Base-by-base conservation (phyloP, 2,329 filamentous ascomycete genomes). In the Orbilia quercus region DNA sequence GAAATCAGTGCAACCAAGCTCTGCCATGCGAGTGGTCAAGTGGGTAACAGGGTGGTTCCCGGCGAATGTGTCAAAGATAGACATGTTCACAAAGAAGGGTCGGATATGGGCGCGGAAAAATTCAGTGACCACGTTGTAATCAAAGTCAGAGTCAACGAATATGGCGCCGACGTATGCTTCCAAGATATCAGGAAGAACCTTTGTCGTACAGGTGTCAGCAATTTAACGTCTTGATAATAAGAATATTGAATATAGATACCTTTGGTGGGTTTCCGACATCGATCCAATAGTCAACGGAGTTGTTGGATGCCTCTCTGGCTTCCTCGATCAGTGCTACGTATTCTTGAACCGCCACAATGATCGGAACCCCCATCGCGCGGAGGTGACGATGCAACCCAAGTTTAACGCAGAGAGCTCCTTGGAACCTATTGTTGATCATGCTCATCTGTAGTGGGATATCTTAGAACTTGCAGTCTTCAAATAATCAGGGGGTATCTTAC, bases 391-490 rank as follows among this genome's bases (percentile, higher is more conserved):
- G 88, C 63, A 98, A 89, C 0, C 86, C 89, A 0, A 98, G 85
- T 51, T 87, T 85, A 1, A 96, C 91, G 70, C 90, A 90, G 1
- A 98, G 83, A 16, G 89, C 91, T 0, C 91, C 92, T 0, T 97
- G 85, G 79, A 98, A 99, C 73, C 93, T 92, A 82, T 99, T 99
- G 59, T 91, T 95, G 0, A 95, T 93, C 91, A 99, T 97, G n/a
- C 93, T 92, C 89, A 96, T 97, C 82, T 84, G 71, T 48, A 20
- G 14, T 7, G 5, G 34, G 62, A 44, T 75, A 55, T 6, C 9
- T 54, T 54, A 54, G 31, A 48, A 4, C 42, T 11, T 44, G 28
- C n/a, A 34, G 57, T 6, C 25, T 23, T 20, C 48, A 18, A 12
- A 7, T 25, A 31, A 42, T 23, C 55, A 23, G 23, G n/a, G 22